Conservation (phyloP, 768 basidiomycete genomes). For the Dioszegia hungarica region DNA sequence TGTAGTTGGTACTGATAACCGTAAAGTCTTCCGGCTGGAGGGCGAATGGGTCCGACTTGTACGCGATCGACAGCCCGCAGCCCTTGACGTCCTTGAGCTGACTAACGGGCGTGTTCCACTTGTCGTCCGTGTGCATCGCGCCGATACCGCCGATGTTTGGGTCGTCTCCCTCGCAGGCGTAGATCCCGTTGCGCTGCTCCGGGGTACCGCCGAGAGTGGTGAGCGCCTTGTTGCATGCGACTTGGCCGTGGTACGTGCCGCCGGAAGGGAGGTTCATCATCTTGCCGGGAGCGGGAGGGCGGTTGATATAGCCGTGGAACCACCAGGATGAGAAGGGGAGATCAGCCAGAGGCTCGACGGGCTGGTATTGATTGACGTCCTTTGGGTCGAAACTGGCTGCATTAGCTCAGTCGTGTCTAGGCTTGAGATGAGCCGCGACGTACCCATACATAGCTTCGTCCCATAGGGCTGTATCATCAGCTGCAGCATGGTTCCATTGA, state of each 20-base stretch:
- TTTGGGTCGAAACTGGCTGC: conserved; percentile 28
- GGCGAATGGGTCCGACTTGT: conserved; percentile 28
- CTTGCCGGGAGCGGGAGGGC: conserved; percentile 32
- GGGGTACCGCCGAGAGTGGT: conserved; percentile 27
- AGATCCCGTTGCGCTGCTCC: conserved; percentile 27
- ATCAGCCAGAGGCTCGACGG: conserved; percentile 33
- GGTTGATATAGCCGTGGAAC: conserved; percentile 45
- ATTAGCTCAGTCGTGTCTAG: background rate
- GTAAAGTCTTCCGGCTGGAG: conserved; percentile 40
- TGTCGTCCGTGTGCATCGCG: conserved; percentile 43
- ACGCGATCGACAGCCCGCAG: conserved; percentile 40
- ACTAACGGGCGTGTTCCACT: conserved; percentile 27
- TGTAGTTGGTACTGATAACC: conserved; percentile 34
- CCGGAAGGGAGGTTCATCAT: conserved; percentile 41
- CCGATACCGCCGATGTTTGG: conserved; percentile 30
- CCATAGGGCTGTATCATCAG: conserved; percentile 35
- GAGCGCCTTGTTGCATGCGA: conserved; percentile 37
- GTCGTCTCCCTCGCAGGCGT: conserved; percentile 37
- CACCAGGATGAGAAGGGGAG: conserved; percentile 43
- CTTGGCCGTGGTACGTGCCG: conserved; percentile 38
- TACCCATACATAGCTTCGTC: conserved; percentile 38
- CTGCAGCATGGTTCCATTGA: background rate
- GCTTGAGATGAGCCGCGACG: conserved; percentile 1
- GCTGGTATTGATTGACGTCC: conserved; percentile 40
- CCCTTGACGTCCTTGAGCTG: conserved; percentile 37